Base-by-base conservation (phyloP, 345 rosid species). In the Populus alba region DNA sequence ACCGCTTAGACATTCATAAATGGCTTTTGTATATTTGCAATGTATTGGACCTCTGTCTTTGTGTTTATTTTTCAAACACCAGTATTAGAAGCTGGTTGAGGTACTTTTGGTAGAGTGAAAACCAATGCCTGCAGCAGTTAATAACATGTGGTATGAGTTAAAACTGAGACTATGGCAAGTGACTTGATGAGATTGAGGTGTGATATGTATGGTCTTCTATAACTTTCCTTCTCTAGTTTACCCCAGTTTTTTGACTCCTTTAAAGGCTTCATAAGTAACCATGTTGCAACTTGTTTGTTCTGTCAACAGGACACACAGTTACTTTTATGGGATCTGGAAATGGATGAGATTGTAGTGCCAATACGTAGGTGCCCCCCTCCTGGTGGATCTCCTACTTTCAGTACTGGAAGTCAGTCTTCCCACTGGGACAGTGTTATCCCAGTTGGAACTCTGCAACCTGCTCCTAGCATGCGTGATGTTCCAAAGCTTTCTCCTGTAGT, bases 261-360 rank as follows among this genome's bases (percentile, higher is more conserved):
- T 47, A 8, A 55, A 71, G 63, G 55, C 35, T 49, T 66, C 75
- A 4, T 47, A 15, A 39, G 35, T 47, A 22, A 35, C 41, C 62
- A 33, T 55, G 38, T n/a, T 70, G 33, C 31, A 37, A 66, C 43
- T 38, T 57, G 29, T 5, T 1, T 55, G 38, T 81, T 80, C 12
- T 78, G 25, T 67, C 62, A 68, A 51, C 94, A 97, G 98, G 99
- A 97, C 75, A 94, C 99, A 7, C 98, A 90, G 77, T 88, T 97
- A 85, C 91, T 97, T 77, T 87, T 97, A 72, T 97, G 99, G 99
- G 99, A 97, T 86, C 87, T 97, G 63, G 97, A 97, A 88, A 85
- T 91, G 96, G 99, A 97, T 29, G 99, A 97, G 85, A 97, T 97
- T 59, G 98, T 97, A 43, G 98, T 94, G 86, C 99, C 99, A 73